Percentiles rank a stretch among this genome's conserved stretches.
These are phyloP conservation scores for Lolium multiflorum DNA, from an alignment of 176 grass and related monocot species.

Conservation along the genomic window DNA sequence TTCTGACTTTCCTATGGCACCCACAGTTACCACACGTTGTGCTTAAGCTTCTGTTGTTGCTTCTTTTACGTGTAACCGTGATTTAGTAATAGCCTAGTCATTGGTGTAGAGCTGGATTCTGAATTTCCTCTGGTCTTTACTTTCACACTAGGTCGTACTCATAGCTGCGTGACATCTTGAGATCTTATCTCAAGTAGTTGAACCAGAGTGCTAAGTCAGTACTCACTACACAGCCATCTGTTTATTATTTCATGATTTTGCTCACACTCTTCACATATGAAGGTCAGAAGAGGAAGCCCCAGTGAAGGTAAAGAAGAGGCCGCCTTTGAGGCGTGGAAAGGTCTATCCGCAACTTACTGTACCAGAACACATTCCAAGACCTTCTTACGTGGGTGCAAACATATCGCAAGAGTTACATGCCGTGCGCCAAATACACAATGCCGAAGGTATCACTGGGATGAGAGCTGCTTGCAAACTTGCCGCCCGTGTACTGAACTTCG, in stretches of 20 bases:
- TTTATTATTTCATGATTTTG: conserved; percentile 13
- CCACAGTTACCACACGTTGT: not conserved
- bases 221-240: not conserved
- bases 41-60: not conserved
- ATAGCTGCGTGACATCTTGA: too few species aligned
- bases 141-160: not conserved
- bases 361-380: conserved; percentile 75
- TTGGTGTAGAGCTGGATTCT: conserved; percentile 23
- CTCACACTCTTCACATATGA: conserved; percentile 37
- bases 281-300: conserved; percentile 54
- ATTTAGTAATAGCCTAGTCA: not conserved
- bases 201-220: not conserved
- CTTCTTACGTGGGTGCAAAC: conserved; percentile 77
- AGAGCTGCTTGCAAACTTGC: conserved; percentile 92
- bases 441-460: conserved; percentile 72
- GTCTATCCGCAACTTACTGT: conserved; percentile 63
- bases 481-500: conserved; percentile 72
- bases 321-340: conserved; percentile 76
- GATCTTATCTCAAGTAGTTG: not conserved
- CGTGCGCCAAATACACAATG: conserved; percentile 58
- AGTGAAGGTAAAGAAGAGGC: conserved; percentile 66
- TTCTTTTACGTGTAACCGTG: not conserved
- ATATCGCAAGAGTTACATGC: conserved; percentile 61
- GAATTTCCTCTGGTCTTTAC: not conserved
- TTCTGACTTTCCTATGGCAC: not conserved